phyloP scores from a whole-genome alignment of 352 stramenopile genomes.

The Phytophthora sojae region DNA sequence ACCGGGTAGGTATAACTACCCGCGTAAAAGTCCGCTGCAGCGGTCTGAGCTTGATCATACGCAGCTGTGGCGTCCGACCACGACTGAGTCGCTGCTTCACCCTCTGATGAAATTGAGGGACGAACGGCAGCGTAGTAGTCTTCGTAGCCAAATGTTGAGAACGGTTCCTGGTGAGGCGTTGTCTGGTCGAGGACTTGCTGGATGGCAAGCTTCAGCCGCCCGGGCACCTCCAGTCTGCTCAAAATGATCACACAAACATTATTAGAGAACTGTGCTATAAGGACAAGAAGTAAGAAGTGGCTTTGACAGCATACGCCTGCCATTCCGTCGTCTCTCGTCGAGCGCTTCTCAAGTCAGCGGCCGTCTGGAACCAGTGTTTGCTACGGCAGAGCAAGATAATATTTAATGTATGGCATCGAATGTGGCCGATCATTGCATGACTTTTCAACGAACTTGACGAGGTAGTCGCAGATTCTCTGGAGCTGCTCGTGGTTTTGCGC shows the following conservation, averaged over 20 bases:
- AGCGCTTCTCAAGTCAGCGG: conserved; percentile 58
- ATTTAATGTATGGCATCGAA: neutral
- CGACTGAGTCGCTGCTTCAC: conserved; percentile 10
- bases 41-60: conserved; percentile 20
- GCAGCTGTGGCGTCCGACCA: conserved; percentile 13
- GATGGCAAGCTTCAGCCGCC: conserved; percentile 69
- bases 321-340: conserved; percentile 50
- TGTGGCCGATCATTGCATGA: neutral
- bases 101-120: conserved; percentile 22
- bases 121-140: conserved; percentile 34
- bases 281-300: neutral
- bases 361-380: conserved; percentile 77
- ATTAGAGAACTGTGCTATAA: neutral
- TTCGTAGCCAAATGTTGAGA: conserved; percentile 31
- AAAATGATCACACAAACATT: neutral
- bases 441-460: conserved; percentile 55
- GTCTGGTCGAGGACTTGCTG: conserved; percentile 65
- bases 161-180: conserved; percentile 5
- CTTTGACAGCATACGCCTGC: conserved; percentile 50
- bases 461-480: conserved; percentile 65
- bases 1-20: conserved; percentile 22
- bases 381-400: conserved; percentile 19
- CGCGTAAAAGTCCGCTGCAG: conserved; percentile 19
- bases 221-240: conserved; percentile 57
- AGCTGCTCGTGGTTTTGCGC: conserved; percentile 52